Percentiles rank a stretch among this genome's conserved stretches.
These are phyloP conservation scores for Pyricularia pennisetigena DNA, from an alignment of 2,329 filamentous ascomycete genomes.

Conservation along the genomic window DNA sequence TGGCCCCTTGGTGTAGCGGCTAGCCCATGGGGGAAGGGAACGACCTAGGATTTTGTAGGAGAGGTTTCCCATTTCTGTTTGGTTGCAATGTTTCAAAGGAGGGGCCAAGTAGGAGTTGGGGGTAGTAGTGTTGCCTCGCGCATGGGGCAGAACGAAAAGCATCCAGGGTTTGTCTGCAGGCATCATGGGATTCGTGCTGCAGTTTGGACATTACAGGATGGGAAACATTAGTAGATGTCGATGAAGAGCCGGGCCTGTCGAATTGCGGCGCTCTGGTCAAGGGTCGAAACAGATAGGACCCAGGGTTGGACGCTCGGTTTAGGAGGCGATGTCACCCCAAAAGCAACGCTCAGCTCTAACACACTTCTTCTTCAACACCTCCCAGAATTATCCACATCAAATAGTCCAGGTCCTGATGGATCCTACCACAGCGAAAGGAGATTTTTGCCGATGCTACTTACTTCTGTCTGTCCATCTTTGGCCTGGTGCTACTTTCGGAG, in stretches of 20 bases:
- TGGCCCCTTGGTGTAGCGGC: constrained; percentile 1
- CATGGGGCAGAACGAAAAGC: background rate
- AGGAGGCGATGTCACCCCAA: background rate
- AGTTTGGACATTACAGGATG: background rate
- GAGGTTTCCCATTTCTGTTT: background rate
- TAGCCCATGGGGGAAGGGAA: background rate
- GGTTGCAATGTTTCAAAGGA: background rate
- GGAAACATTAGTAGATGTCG: background rate
- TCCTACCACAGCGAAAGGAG: background rate
- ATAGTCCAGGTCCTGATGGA: background rate
- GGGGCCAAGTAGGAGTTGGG: background rate
- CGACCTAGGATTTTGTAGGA: background rate
- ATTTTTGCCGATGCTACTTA: background rate
- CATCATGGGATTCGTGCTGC: background rate
- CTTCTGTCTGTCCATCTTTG: background rate
- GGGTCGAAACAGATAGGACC: background rate
- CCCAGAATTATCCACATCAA: background rate
- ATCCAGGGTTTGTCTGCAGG: background rate
- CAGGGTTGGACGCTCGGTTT: background rate
- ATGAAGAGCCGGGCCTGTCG: background rate
- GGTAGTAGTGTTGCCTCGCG: background rate
- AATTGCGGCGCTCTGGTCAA: background rate
- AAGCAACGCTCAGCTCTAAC: background rate
- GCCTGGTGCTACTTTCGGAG: background rate
- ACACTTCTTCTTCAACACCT: background rate